phyloP scores from a whole-genome alignment of 441 rosid species.

The Gossypium lobatum region DNA sequence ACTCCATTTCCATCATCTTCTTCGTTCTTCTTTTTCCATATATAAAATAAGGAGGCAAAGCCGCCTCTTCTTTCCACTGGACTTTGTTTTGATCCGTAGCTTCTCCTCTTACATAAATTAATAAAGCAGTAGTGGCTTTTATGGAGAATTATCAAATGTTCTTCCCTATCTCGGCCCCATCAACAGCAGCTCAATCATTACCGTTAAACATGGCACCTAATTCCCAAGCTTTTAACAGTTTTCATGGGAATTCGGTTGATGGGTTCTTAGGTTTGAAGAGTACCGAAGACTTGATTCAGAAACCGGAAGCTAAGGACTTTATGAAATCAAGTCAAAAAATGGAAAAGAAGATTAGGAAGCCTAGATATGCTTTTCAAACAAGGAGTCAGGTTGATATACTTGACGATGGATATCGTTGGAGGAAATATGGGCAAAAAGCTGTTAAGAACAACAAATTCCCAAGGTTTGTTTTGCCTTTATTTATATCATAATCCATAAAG shows the following conservation, averaged over 20 bases:
- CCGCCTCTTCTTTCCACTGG: constrained; percentile 12
- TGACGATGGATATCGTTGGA: constrained; percentile 52
- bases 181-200: constrained; percentile 9
- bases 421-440: constrained; percentile 54
- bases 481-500: neutral
- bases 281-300: constrained; percentile 9
- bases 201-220: constrained; percentile 14
- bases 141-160: constrained; percentile 53
- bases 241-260: constrained; percentile 25
- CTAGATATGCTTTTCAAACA: constrained; percentile 49
- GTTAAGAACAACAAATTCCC: constrained; percentile 56
- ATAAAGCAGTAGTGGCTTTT: neutral
- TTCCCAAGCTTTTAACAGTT: constrained; percentile 18
- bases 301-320: neutral
- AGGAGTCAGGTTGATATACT: constrained; percentile 54
- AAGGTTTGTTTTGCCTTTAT: constrained; percentile 24
- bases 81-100: constrained; percentile 1
- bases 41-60: neutral
- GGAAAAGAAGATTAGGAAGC: constrained; percentile 36
- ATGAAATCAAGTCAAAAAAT: constrained; percentile 11
- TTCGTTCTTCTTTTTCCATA: no score
- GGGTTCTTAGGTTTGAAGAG: constrained; percentile 26
- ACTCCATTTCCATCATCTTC: neutral
- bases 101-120: neutral
- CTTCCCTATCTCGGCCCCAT: constrained; percentile 38